Conservation (phyloP, 1,139 yeast species). For the Meyerozyma elateridarum region DNA sequence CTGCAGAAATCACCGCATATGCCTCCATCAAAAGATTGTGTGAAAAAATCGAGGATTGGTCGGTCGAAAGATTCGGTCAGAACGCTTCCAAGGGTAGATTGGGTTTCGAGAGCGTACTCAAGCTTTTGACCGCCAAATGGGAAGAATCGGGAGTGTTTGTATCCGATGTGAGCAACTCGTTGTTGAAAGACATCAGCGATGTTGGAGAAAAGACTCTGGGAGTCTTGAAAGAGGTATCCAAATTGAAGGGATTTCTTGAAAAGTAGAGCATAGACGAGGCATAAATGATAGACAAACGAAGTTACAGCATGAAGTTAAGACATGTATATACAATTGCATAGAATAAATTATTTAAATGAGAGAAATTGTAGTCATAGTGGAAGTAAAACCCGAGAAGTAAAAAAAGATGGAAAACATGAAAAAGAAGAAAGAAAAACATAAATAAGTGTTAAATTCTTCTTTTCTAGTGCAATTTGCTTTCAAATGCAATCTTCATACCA, state of each 20-base stretch:
- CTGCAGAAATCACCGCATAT: conserved; percentile 86
- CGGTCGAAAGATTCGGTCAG: conserved; percentile 80
- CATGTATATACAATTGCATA: too few species aligned
- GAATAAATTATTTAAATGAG: too few species aligned
- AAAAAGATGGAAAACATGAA: too few species aligned
- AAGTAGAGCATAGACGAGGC: background rate
- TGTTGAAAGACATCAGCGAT: conserved; percentile 19
- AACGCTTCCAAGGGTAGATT: conserved; percentile 77
- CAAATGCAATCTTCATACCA: too few species aligned
- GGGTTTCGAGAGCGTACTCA: conserved; percentile 80
- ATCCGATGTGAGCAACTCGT: conserved; percentile 26
- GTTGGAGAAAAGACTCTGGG: conserved; percentile 31
- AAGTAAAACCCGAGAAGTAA: too few species aligned
- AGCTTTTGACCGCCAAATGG: conserved; percentile 49
- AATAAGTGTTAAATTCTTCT: too few species aligned
- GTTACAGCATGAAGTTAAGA: background rate
- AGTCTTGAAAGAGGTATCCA: conserved; percentile 37
- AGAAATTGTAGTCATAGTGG: too few species aligned
- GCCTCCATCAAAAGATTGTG: conserved; percentile 66
- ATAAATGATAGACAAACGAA: too few species aligned
- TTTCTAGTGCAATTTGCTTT: too few species aligned
- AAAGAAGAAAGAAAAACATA: too few species aligned
- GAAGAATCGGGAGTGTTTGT: conserved; percentile 41
- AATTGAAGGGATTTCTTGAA: conserved; percentile 14
- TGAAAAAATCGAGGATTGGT: conserved; percentile 88